Percentiles rank a stretch among this genome's conserved stretches.
Evolutionary conservation across 371 early-diverging fungal species (phyloP).

Genomic region (Mortierella sp.): DNA sequence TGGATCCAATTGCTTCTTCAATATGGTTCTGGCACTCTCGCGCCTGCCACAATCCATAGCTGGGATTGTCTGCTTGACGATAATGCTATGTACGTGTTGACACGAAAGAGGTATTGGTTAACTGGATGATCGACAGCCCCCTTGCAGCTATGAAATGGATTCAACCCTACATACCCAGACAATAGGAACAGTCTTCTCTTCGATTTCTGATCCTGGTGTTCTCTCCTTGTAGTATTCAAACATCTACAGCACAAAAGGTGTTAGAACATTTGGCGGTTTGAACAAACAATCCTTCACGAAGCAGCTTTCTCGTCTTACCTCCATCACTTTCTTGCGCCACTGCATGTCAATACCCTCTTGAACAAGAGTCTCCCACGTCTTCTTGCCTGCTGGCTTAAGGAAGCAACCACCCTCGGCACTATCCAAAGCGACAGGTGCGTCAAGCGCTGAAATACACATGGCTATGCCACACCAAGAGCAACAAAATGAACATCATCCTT

Average conservation of each 20-base stretch:
- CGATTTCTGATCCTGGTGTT: constrained; percentile 87
- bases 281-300: not conserved
- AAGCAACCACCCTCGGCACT: constrained; percentile 92
- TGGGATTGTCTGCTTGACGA: constrained; percentile 74
- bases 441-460: too few species aligned
- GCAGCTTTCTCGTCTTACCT: constrained; percentile 16
- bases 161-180: constrained; percentile 66
- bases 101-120: not conserved
- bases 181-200: constrained; percentile 77
- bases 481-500: too few species aligned
- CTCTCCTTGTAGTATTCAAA: constrained; percentile 92
- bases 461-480: too few species aligned
- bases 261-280: not conserved
- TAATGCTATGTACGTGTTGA: constrained; percentile 71
- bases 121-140: too few species aligned
- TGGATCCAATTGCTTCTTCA: constrained; percentile 82
- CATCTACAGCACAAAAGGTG: constrained; percentile 54
- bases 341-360: constrained; percentile 77
- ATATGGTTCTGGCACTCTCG: constrained; percentile 93
- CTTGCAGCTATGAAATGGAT: too few species aligned
- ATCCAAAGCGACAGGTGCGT: not conserved
- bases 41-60: constrained; percentile 85
- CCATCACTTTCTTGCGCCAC: constrained; percentile 85
- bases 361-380: constrained; percentile 81
- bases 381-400: constrained; percentile 72